phyloP scores from a whole-genome alignment of 305 asterid genomes.

The Plantago coronopus region DNA sequence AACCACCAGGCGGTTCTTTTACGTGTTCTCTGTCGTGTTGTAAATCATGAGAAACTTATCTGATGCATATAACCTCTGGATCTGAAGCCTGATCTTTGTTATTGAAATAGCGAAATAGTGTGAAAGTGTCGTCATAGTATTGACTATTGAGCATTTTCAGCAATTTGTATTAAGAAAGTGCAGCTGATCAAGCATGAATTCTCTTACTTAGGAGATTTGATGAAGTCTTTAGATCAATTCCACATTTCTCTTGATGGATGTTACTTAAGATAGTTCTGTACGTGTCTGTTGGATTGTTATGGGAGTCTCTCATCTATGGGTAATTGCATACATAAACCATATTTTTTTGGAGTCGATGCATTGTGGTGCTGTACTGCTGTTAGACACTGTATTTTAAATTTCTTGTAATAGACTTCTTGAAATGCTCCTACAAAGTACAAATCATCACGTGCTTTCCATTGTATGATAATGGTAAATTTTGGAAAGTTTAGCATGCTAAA shows the following conservation, averaged over 20 bases:
- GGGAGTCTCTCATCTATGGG: not conserved
- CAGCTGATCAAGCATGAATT: too few relatives aligned
- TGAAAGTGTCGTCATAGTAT: not conserved
- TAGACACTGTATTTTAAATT: not conserved
- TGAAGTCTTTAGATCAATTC: not conserved
- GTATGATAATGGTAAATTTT: slow-evolving; percentile 2
- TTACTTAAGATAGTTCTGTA: not conserved
- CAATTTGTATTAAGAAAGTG: not conserved
- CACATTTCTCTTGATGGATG: not conserved
- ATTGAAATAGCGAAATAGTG: not conserved
- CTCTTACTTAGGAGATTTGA: too few relatives aligned
- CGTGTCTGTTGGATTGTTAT: not conserved
- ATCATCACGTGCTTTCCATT: not conserved
- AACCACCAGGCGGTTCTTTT: too few relatives aligned
- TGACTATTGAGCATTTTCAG: not conserved
- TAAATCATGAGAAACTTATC: not conserved
- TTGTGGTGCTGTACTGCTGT: not conserved
- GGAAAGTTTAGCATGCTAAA: not conserved
- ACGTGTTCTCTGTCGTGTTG: too few relatives aligned
- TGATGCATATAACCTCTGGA: not conserved
- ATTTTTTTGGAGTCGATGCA: not conserved
- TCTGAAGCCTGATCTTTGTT: not conserved
- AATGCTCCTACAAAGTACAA: not conserved
- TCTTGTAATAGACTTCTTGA: not conserved
- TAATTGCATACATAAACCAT: not conserved